Evolutionary conservation across 768 basidiomycete genomes (phyloP), one percentile per base, ranked within the genome.

Genomic region (Lepiota brunneoincarnata): DNA sequence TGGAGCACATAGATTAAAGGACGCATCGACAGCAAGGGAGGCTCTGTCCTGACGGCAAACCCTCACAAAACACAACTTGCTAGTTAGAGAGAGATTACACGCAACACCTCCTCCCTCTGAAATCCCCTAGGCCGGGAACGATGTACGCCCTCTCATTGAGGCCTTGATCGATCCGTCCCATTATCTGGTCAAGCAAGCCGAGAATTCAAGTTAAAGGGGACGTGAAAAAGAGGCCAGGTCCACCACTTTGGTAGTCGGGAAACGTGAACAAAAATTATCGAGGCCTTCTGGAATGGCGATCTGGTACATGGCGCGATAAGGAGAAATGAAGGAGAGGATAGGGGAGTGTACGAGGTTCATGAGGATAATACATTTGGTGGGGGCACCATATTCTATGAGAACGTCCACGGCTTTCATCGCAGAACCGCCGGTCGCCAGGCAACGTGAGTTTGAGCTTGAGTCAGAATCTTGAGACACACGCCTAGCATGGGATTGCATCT

Each of bases 351-450:
- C 94, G 66, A 98, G 71, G 67, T 98, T 96, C 55, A 97, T 82
- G 70, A 98, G 96, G 59, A 97, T 89, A 57, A 98, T 96, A 52
- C 93, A 83, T 55, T 97, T 93, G 69, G 97, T 93, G 14, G 91
- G 87, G 26, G 98, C 97, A 17, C 91, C 91, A 63, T 93, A 86
- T 42, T 93, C 89, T 69, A 89, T 84, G 11, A 98, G 76, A 2
- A 98, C 89, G 67, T 98, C 96, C 48, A 98, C 89, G 0, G 97
- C 97, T 67, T 98, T 98, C 71, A 95, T 94, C 6, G 95, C 96
- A 4, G 95, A 98, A 41, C 97, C 97, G 21, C 97, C 97, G 0
- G 96, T 98, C 0, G 96, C 96, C 81, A 54, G 31, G 58, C 40
- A 11, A 5, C 6, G 6, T 21, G 20, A n/a, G 4, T 23, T 26